phyloP scores from a whole-genome alignment of 495 filamentous ascomycete genomes.

The Neurospora sp. region DNA sequence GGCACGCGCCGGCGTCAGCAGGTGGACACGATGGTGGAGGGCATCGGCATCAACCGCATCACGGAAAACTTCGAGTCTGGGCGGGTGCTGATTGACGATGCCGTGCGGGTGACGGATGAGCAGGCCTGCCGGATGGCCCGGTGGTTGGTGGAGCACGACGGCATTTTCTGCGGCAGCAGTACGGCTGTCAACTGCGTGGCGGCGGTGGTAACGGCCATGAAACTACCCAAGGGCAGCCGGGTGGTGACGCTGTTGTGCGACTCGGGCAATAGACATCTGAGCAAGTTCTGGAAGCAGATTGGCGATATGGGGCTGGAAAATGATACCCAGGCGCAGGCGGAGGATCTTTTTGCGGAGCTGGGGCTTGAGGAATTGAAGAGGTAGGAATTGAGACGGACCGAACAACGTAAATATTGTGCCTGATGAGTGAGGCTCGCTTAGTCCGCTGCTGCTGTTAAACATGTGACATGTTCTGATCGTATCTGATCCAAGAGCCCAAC shows the following conservation, averaged over 20 bases:
- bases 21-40: conserved; percentile 93
- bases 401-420: neutral
- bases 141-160: conserved; percentile 93
- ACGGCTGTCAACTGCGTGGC: conserved; percentile 95
- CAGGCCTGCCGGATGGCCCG: conserved; percentile 89
- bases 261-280: conserved; percentile 80
- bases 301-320: conserved; percentile 55
- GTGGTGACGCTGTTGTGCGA: conserved; percentile 93
- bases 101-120: conserved; percentile 80
- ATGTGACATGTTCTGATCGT: neutral
- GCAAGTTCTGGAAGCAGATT: conserved; percentile 84
- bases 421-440: neutral
- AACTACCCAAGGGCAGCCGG: conserved; percentile 54
- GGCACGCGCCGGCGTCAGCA: conserved; percentile 81
- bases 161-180: conserved; percentile 87
- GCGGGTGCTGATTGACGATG: conserved; percentile 74
- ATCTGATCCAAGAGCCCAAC: neutral
- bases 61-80: conserved; percentile 89
- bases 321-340: conserved; percentile 6
- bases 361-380: conserved; percentile 18
- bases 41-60: conserved; percentile 86
- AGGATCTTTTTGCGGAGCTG: conserved; percentile 27
- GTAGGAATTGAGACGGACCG: conserved; percentile 1
- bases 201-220: conserved; percentile 67
- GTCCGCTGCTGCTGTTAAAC: neutral